Percentiles rank a stretch among this genome's conserved stretches.
Evolutionary conservation across 2,329 filamentous ascomycete species (phyloP).

Genomic region (Ophiostoma piceae): DNA sequence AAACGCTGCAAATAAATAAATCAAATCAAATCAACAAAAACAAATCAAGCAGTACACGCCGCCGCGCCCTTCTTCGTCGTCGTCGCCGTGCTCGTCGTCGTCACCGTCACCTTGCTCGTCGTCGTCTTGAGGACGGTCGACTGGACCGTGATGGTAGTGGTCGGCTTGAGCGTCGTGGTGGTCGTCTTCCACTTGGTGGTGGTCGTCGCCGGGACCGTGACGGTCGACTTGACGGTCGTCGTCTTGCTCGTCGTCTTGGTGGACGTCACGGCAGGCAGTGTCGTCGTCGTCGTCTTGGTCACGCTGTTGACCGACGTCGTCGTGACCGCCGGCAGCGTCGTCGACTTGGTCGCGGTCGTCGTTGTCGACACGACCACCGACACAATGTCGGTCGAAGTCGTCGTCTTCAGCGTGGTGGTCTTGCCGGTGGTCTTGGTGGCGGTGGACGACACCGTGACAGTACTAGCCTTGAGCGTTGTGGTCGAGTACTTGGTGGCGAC

Average conservation of each 20-base stretch:
- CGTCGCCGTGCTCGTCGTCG: background rate
- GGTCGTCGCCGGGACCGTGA: background rate
- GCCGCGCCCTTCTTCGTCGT: background rate
- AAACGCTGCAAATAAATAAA: background rate
- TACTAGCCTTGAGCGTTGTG: constrained; percentile 1
- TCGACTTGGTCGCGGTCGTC: background rate
- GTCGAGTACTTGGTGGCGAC: background rate
- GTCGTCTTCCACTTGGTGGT: constrained; percentile 3
- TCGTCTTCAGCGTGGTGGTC: background rate
- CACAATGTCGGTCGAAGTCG: background rate
- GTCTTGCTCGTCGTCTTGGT: background rate
- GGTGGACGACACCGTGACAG: background rate
- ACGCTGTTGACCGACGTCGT: background rate
- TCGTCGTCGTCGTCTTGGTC: background rate
- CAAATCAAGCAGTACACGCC: background rate
- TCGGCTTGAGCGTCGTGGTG: background rate
- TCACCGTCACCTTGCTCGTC: background rate
- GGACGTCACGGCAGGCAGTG: background rate
- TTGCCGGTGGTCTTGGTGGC: constrained; percentile 10
- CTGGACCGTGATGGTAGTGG: background rate
- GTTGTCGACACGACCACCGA: background rate
- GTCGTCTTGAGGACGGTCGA: background rate
- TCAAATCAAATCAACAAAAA: background rate
- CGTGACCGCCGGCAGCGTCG: background rate
- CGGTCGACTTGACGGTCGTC: background rate